Evolutionary conservation across 2,329 filamentous ascomycete genomes (phyloP), one percentile per base, ranked within the genome.

Genomic region (Alternaria rosae): DNA sequence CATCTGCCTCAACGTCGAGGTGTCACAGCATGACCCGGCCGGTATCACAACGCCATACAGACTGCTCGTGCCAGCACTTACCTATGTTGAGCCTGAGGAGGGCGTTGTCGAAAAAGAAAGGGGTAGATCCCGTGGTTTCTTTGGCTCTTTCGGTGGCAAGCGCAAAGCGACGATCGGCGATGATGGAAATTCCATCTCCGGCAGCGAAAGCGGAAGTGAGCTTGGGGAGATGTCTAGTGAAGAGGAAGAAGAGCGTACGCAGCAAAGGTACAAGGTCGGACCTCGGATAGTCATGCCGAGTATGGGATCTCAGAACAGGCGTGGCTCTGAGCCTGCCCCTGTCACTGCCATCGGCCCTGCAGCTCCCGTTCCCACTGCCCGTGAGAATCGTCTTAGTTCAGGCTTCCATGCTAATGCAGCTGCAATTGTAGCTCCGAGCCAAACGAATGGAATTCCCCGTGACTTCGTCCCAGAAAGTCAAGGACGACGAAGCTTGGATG

Each of bases 21-120:
- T 97, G 64, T 93, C 91, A 71, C 87, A 92, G 45, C 89, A 88
- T 65, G 93, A 99, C 71, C 94, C 95, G 1, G 86, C 91, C 0
- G 96, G 95, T 13, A 93, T 92, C 66, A 99, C 95, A 0, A 87
- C 89, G 53, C 92, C 93, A 9, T 99, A 99, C 78, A 86, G 93
- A 41, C 82, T 99, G 6, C 85, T 98, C 2, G 90, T 99, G 6
- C 95, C 96, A 11, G 88, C 89, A 55, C 82, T 99, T 54, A 81
- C 81, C 70, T 89, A 83, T 53, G 67, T 59, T 9, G 53, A 65
- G 8, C 64, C 74, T 12, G 70, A 70, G 42, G 43, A 58, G 28
- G 68, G 61, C 23, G 55, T 44, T 17, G 61, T 63, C 3, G 65
- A 69, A 47, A 71, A 71, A 25, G 62, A 71, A 42, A 71, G 63